Evolutionary conservation across 805 yeast genomes (phyloP).

Genomic region (Metschnikowia henanensis): DNA sequence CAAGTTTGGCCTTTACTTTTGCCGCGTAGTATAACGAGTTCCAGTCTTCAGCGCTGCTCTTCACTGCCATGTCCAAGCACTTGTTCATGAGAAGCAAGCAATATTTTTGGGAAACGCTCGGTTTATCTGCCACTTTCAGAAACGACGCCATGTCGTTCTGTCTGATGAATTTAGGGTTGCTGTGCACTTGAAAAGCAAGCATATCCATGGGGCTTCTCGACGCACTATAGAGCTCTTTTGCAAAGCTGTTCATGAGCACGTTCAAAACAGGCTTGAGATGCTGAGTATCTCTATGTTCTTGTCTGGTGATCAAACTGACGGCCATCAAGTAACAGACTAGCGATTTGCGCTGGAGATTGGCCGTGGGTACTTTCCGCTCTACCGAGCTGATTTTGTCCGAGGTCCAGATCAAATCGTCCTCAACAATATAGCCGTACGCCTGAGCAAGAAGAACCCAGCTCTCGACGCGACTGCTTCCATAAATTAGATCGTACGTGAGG

Average conservation of each 20-base stretch:
- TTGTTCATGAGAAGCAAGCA: constrained; percentile 42
- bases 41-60: constrained; percentile 57
- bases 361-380: constrained; percentile 62
- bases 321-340: constrained; percentile 78
- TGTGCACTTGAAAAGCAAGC: constrained; percentile 50
- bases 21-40: constrained; percentile 54
- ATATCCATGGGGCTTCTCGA: constrained; percentile 64
- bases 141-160: constrained; percentile 27
- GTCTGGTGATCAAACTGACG: constrained; percentile 36
- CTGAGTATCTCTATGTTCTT: not conserved
- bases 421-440: constrained; percentile 74
- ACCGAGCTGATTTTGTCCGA: constrained; percentile 71
- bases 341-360: constrained; percentile 65
- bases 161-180: constrained; percentile 35
- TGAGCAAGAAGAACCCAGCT: constrained; percentile 86
- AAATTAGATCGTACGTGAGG: constrained; percentile 64
- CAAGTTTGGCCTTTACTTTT: constrained; percentile 56
- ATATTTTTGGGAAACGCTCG: constrained; percentile 22
- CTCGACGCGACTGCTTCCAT: constrained; percentile 70
- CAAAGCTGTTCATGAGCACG: constrained; percentile 52
- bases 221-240: constrained; percentile 60
- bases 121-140: constrained; percentile 22
- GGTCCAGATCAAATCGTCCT: constrained; percentile 91
- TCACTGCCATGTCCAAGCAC: constrained; percentile 48
- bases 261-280: constrained; percentile 37